phyloP scores from a whole-genome alignment of 1,139 yeast species.

The Casaregolazyma suthepensis region DNA sequence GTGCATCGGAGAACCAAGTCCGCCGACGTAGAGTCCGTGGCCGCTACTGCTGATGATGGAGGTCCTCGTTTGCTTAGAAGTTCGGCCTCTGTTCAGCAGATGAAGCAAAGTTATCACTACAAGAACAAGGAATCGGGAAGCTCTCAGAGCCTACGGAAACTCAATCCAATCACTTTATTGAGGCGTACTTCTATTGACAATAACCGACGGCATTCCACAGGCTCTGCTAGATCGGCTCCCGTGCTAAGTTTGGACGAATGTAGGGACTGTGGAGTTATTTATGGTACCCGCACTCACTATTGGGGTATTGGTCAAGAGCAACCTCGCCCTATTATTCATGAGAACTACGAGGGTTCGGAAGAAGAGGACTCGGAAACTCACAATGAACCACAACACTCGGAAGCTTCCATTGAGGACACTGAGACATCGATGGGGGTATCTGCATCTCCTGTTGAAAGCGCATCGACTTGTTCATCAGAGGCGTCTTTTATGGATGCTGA shows the following conservation, averaged over 20 bases:
- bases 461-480: neutral
- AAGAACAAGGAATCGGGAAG: conserved; percentile 5
- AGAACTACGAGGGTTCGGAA: neutral
- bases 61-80: conserved; percentile 1
- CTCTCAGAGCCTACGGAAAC: conserved; percentile 21
- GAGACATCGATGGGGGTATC: neutral
- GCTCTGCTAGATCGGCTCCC: conserved; percentile 10
- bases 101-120: conserved; percentile 1
- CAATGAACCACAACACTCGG: neutral
- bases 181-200: conserved; percentile 14
- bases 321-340: conserved; percentile 1
- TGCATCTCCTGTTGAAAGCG: neutral
- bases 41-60: neutral
- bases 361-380: neutral
- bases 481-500: conserved; percentile 5
- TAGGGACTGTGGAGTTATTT: conserved; percentile 30
- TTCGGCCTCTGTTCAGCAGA: conserved; percentile 8
- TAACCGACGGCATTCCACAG: conserved; percentile 5
- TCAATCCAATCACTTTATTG: conserved; percentile 24
- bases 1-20: conserved; percentile 9
- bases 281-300: conserved; percentile 32
- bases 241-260: conserved; percentile 18
- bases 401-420: neutral
- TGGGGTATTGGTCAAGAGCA: conserved; percentile 24
- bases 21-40: conserved; percentile 1